Percentiles rank a stretch among this genome's conserved stretches.
These are phyloP conservation scores for Aspergillus candidus DNA, from an alignment of 2,329 filamentous ascomycete genomes.

Conservation along the genomic window DNA sequence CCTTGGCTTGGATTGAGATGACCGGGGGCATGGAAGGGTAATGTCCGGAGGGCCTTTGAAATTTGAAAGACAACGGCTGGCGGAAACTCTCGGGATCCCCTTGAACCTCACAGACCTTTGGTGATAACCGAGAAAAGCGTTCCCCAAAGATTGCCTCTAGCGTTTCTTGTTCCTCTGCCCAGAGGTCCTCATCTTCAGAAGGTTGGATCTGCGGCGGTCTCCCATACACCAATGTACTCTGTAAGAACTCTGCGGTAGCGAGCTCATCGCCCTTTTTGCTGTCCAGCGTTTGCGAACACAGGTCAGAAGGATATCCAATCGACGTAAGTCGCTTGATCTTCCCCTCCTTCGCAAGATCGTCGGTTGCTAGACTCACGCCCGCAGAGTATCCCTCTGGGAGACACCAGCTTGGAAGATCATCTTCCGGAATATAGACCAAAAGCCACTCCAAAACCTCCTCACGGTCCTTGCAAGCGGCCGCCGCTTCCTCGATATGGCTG, in stretches of 20 bases:
- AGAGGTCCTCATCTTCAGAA: slow-evolving; percentile 49
- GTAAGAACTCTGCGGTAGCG: slow-evolving; percentile 71
- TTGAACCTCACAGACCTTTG: slow-evolving; percentile 63
- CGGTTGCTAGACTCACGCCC: slow-evolving; percentile 78
- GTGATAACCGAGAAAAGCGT: slow-evolving; percentile 56
- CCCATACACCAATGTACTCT: slow-evolving; percentile 59
- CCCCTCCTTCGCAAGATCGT: slow-evolving; percentile 72
- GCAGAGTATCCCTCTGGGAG: slow-evolving; percentile 87
- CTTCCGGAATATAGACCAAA: slow-evolving; percentile 91
- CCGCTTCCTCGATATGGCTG: slow-evolving; percentile 84
- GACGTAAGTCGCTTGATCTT: slow-evolving; percentile 75
- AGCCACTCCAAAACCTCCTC: slow-evolving; percentile 96
- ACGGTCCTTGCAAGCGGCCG: slow-evolving; percentile 78
- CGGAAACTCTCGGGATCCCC: slow-evolving; percentile 49
- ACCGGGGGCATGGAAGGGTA: slow-evolving; percentile 68
- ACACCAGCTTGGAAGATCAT: slow-evolving; percentile 89
- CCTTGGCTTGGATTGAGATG: slow-evolving; percentile 60
- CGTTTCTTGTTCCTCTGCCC: slow-evolving; percentile 80
- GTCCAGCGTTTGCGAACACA: slow-evolving; percentile 74
- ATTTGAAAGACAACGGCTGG: slow-evolving; percentile 52
- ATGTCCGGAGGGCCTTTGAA: slow-evolving; percentile 59
- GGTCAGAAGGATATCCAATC: slow-evolving; percentile 76
- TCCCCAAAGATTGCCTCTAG: slow-evolving; percentile 82
- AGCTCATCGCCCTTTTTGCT: slow-evolving; percentile 65
- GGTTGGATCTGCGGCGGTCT: slow-evolving; percentile 12